Conservation (phyloP, 2,329 filamentous ascomycete species). For the Beauveria medogensis region DNA sequence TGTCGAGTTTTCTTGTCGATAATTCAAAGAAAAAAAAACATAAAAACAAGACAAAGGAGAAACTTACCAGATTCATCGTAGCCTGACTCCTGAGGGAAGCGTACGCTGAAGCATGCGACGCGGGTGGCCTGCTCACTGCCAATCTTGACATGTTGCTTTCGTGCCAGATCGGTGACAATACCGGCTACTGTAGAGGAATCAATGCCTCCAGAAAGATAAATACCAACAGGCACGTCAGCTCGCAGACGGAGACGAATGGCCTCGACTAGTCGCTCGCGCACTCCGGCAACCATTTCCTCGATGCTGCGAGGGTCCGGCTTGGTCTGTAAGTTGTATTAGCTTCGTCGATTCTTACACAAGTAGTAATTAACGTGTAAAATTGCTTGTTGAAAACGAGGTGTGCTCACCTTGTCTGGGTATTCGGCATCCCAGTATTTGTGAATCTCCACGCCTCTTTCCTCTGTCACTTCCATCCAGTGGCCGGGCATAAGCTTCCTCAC, state of each 20-base stretch:
- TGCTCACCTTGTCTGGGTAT: constrained; percentile 41
- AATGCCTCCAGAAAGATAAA: constrained; percentile 50
- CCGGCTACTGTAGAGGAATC: constrained; percentile 50
- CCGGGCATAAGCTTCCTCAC: constrained; percentile 37
- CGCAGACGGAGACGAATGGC: constrained; percentile 43
- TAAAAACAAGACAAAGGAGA: background rate
- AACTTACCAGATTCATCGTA: constrained; percentile 4
- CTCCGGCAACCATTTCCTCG: constrained; percentile 42
- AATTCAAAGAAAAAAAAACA: background rate
- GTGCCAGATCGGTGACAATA: constrained; percentile 44
- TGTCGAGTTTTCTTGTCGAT: background rate
- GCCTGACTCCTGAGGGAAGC: background rate
- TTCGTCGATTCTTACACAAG: background rate
- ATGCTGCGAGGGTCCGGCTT: constrained; percentile 32
- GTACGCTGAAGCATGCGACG: constrained; percentile 1
- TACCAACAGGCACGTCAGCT: constrained; percentile 50
- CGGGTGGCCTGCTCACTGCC: background rate
- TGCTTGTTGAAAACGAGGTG: too few species aligned
- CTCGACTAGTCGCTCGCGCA: constrained; percentile 42
- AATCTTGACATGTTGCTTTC: constrained; percentile 31
- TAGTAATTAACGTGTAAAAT: background rate
- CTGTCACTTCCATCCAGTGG: constrained; percentile 30
- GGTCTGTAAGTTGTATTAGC: background rate
- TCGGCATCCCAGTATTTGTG: constrained; percentile 45
- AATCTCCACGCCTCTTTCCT: constrained; percentile 28